Percentiles rank a stretch among this genome's conserved stretches.
phyloP scores from a whole-genome alignment of 164 flowering plant species.

The Umbellularia californica region DNA sequence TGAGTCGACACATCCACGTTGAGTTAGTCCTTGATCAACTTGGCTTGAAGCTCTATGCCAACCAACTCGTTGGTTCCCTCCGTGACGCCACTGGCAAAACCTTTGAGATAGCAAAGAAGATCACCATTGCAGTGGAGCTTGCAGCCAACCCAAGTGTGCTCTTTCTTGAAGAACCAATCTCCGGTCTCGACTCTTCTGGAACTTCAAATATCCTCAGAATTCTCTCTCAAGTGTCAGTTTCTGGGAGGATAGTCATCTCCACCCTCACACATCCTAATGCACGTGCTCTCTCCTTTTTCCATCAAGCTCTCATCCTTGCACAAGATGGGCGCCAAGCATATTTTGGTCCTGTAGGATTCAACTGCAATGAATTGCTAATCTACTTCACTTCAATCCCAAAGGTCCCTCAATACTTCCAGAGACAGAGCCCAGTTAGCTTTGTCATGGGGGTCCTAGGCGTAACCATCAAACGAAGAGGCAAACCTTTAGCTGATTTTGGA shows the following conservation, averaged over 20 bases:
- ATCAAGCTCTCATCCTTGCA: constrained; percentile 24
- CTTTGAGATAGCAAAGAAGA: constrained; percentile 25
- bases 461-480: constrained; percentile 17
- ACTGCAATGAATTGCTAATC: constrained; percentile 19
- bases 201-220: constrained; percentile 15
- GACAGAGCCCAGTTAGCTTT: constrained; percentile 20
- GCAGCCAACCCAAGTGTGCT: constrained; percentile 30
- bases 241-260: constrained; percentile 17
- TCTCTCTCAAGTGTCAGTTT: constrained; percentile 18
- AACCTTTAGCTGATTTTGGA: constrained; percentile 19
- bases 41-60: constrained; percentile 19
- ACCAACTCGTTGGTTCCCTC: constrained; percentile 28
- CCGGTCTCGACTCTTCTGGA: constrained; percentile 25
- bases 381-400: constrained; percentile 23
- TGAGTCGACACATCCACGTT: constrained; percentile 23
- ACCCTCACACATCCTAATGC: constrained; percentile 25
- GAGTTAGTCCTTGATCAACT: constrained; percentile 29
- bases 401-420: constrained; percentile 14
- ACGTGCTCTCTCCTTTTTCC: constrained; percentile 21
- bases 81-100: constrained; percentile 21
- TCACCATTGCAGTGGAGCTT: constrained; percentile 30
- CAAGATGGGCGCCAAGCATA: constrained; percentile 26
- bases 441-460: constrained; percentile 22
- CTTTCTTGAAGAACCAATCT: constrained; percentile 27
- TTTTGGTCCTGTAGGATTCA: constrained; percentile 26